Evolutionary conservation across 345 rosid genomes (phyloP), one percentile per base, ranked within the genome.

Genomic region (Turnera subulata): DNA sequence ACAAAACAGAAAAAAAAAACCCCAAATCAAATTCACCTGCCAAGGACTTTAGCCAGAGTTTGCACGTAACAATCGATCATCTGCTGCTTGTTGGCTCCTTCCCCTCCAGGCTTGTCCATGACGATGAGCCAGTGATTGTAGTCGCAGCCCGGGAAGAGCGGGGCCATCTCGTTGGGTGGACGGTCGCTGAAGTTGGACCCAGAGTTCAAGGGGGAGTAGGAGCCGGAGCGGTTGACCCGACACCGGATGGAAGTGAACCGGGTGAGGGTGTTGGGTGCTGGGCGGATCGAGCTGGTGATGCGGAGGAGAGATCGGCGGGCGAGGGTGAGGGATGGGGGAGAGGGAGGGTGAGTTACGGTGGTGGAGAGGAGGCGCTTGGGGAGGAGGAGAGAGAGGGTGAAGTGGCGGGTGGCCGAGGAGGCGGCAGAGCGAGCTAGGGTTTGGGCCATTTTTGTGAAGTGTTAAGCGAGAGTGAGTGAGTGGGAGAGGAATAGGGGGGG

Each of bases 91-190:
- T 80, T 78, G 14, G 96, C 95, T 0, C 81, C 85, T 44, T 90
- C 96, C 1, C 96, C 95, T 4, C 97, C 95, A 7, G 96, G 95
- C 66, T 90, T 88, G 51, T 94, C 96, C 86, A 90, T 94, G 23
- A 94, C 91, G 49, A 88, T 93, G 40, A 93, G 97, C 97, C 97
- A 93, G 75, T 90, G 99, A 67, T 85, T 75, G 53, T 90, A 94
- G 47, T 94, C 99, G 52, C 97, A 90, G 0, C 97, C 97, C 0
- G 96, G 92, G 44, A 94, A 94, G 53, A 90, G 86, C 11, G 96
- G 96, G 4, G 94, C 84, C 97, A 89, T 90, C 64, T 94, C 97
- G 32, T 88, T 90, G 26, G 97, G 96, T 3, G 96, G 97, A 7
- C 97, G 81, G 76, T 94, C 94, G 56, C 96, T 88, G 71, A 82